Base-by-base conservation (phyloP, 2,329 filamentous ascomycete genomes). In the Ophiocordyceps polyrhachis-furcata region DNA sequence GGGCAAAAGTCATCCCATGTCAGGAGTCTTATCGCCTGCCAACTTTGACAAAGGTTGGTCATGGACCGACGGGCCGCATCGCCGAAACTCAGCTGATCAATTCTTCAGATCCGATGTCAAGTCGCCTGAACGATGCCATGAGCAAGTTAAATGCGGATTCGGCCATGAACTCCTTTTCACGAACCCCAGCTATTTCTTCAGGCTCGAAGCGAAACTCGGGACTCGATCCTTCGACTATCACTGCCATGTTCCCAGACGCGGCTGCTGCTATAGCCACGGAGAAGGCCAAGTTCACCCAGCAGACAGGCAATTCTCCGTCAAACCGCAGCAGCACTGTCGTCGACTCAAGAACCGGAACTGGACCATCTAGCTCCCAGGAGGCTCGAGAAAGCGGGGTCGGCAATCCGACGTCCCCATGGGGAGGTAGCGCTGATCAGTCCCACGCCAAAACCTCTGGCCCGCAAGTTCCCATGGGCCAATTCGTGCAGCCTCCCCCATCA, bases 221-320 rank as follows among this genome's bases (percentile, higher is more conserved):
- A n/a, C 77, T 98, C 46, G 89, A 96, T 59, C 74, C 85, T 5
- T 86, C 81, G 29, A 93, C 86, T 21, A 95, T 98, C 64, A 94
- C 94, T 63, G 87, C 86, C 55, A 96, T 98, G 91, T 98, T 98
- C 62, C 91, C 91, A 7, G 91, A 98, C 67, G 91, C 91, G 41
- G 91, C 91, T 14, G 89, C 89, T 40, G 91, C 91, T n/a, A 96
- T 98, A 61, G 89, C 89, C 23, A 93, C 91, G 49, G 89, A 98
- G 63, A 95, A 95, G 68, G 89, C 88, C 47, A 93, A 95, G 61
- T 96, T 93, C 58, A 93, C 88, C 17, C 88, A 95, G 61, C 84
- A 93, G 60, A 94, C 88, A 4, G 91, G 89, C 48, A 86, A 88
- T 51, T 80, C 81, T 4, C 77, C 84, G 1, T 95, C 91, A 20